phyloP scores from a whole-genome alignment of 2,329 filamentous ascomycete genomes.

The Coleophoma crateriformis region DNA sequence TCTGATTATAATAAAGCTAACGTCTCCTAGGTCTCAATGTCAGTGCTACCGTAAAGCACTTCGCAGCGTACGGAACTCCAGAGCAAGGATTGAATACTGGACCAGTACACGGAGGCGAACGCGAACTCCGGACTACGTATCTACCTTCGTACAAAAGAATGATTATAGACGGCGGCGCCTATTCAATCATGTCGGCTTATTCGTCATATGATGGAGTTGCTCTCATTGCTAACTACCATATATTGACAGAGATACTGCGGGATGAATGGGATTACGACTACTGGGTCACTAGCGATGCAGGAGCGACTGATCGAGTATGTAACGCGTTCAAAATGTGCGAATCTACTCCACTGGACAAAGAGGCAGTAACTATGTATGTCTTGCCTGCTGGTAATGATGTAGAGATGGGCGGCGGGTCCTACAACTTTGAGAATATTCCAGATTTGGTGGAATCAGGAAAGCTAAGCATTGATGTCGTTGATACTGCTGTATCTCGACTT shows the following conservation, averaged over 20 bases:
- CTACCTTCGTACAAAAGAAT: conserved; percentile 61
- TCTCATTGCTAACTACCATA: conserved; percentile 57
- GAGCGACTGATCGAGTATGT: conserved; percentile 64
- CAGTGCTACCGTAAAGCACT: conserved; percentile 71
- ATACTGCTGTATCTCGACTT: conserved; percentile 60
- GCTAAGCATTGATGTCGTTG: conserved; percentile 52
- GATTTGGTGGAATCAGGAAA: conserved; percentile 56
- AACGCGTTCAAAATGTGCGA: conserved; percentile 59
- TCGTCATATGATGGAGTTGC: conserved; percentile 70
- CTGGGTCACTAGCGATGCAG: conserved; percentile 60
- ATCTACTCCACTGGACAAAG: conserved; percentile 54
- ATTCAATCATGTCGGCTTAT: conserved; percentile 69
- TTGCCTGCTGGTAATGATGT: conserved; percentile 66
- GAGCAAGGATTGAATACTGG: conserved; percentile 69
- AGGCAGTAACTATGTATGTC: conserved; percentile 56
- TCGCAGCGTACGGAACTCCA: conserved; percentile 61
- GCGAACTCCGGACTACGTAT: conserved; percentile 48
- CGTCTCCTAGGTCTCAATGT: conserved; percentile 57
- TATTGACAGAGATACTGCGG: conserved; percentile 63
- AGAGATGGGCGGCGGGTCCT: conserved; percentile 73
- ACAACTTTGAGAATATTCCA: conserved; percentile 63
- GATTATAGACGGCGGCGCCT: conserved; percentile 65
- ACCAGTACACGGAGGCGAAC: conserved; percentile 46
- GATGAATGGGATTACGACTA: conserved; percentile 71
- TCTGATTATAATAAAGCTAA: conserved; percentile 39